Evolutionary conservation across 2,329 filamentous ascomycete species (phyloP).

Genomic region (Fusarium goolgardi): DNA sequence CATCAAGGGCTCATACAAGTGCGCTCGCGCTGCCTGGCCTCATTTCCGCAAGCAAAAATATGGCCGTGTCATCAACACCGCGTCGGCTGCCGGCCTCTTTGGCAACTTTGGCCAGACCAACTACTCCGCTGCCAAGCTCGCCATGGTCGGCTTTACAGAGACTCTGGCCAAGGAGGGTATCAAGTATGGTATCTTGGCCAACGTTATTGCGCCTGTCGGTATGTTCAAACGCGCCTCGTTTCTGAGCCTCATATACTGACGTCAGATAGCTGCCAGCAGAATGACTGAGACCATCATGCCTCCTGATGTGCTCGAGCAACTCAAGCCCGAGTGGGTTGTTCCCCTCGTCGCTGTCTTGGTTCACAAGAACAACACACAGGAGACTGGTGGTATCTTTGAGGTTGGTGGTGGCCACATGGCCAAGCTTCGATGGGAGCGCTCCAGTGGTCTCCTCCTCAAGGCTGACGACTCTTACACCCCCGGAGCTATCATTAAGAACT

Average conservation of each 20-base stretch:
- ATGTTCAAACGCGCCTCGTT: constrained; percentile 34
- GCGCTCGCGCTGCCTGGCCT: constrained; percentile 92
- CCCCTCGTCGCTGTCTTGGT: constrained; percentile 89
- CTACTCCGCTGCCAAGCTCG: constrained; percentile 96
- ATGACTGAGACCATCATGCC: constrained; percentile 98
- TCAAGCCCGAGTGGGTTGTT: constrained; percentile 95
- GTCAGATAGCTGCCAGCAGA: constrained; percentile 78
- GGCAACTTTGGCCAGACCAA: constrained; percentile 96
- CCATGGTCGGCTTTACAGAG: constrained; percentile 96
- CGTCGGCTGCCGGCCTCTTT: constrained; percentile 95
- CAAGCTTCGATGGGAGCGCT: constrained; percentile 95
- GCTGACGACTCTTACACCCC: constrained; percentile 89
- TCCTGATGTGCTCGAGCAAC: constrained; percentile 84
- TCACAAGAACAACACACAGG: constrained; percentile 83
- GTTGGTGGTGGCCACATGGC: constrained; percentile 91
- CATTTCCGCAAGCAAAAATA: constrained; percentile 99
- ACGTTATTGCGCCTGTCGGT: constrained; percentile 90
- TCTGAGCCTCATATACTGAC: constrained; percentile 24
- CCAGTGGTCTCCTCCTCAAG: constrained; percentile 88
- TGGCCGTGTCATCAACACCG: constrained; percentile 94
- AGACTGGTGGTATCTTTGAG: constrained; percentile 93
- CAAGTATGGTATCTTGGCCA: constrained; percentile 98
- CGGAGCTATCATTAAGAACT: constrained; percentile 87
- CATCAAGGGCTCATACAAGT: constrained; percentile 95
- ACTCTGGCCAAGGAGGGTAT: constrained; percentile 96